Evolutionary conservation across 306 rosid genomes (phyloP).

Genomic region (Castanea crenata): DNA sequence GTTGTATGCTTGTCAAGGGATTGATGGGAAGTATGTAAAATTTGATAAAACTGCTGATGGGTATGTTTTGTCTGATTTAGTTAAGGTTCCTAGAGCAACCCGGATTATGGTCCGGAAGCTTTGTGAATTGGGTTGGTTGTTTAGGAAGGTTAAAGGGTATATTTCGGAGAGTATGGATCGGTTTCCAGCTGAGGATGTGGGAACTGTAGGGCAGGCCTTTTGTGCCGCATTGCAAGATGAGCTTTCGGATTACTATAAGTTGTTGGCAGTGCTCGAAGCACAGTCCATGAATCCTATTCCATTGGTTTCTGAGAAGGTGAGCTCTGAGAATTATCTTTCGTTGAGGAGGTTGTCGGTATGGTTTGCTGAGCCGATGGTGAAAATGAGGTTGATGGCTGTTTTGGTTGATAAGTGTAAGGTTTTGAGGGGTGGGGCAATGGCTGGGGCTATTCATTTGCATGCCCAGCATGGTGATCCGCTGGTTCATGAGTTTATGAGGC

Average conservation of each 20-base stretch:
- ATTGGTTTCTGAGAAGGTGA: slow-evolving; percentile 57
- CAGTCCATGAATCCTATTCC: slow-evolving; percentile 88
- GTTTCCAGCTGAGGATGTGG: slow-evolving; percentile 77
- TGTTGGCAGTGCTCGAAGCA: slow-evolving; percentile 81
- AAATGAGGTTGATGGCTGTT: slow-evolving; percentile 92
- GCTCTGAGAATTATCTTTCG: slow-evolving; percentile 73
- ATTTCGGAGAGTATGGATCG: slow-evolving; percentile 71
- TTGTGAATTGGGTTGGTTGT: slow-evolving; percentile 83
- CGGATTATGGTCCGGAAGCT: slow-evolving; percentile 67
- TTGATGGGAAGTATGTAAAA: slow-evolving; percentile 77
- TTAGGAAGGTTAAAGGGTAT: slow-evolving; percentile 70
- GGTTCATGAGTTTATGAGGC: slow-evolving; percentile 81
- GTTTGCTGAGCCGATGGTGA: slow-evolving; percentile 93
- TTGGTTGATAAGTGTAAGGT: slow-evolving; percentile 88
- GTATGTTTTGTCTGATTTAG: slow-evolving; percentile 46
- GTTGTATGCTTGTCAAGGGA: slow-evolving; percentile 89
- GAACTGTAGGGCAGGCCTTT: slow-evolving; percentile 90
- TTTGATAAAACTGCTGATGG: slow-evolving; percentile 47
- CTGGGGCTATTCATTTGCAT: slow-evolving; percentile 85
- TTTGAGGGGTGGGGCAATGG: slow-evolving; percentile 90
- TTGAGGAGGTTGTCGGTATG: slow-evolving; percentile 81
- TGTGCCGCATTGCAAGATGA: slow-evolving; percentile 95
- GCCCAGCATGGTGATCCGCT: slow-evolving; percentile 95
- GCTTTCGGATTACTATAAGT: slow-evolving; percentile 83
- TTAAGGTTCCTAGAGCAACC: slow-evolving; percentile 70